Evolutionary conservation across 202 grass and related monocot genomes (phyloP), one percentile per base, ranked within the genome.

Genomic region (Brachypodium distachyon): DNA sequence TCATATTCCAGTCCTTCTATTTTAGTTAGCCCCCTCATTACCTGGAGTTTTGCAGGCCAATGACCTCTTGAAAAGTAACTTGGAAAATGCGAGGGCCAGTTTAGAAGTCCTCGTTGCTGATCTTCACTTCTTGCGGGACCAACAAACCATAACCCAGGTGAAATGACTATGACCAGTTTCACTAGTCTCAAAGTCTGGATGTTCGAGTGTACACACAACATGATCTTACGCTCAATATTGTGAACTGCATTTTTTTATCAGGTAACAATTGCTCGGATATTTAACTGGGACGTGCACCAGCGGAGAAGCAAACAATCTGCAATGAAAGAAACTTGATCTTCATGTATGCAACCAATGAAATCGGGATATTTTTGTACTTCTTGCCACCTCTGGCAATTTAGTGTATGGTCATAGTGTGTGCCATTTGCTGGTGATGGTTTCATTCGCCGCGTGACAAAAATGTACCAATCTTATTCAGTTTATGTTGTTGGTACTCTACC

Each of bases 281-380:
- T 95, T 79, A 99, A 99, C 67, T 99, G 96, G 96, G 96, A 99
- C 48, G 96, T 99, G 71, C 96, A 96, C 79, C 96, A 99, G 65
- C 76, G 96, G 80, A 93, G 92, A 87, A 93, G 64, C 69, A 99
- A 93, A 69, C 89, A 93, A 61, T 31, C 65, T 68, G 74, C 66
- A 70, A 10, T 57, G 19, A 88, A 88, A 48, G 91, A 94, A 77
- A 75, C 77, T 32, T 90, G 70, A 92, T 92, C 46, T 12, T 56
- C 65, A 65, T 46, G 47, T 80, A 6, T 27, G 18, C 25, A 49
- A 27, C 31, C 47, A 66, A 70, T 64, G 67, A 46, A 72, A 76
- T 50, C 18, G 36, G 42, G 6, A 48, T 17, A 37, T 14, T 70
- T 83, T 70, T 66, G 70, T 76, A 48, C 5, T 9, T 71, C 32